Conservation (phyloP, 805 yeast species). For the Ogataea glucozyma region DNA sequence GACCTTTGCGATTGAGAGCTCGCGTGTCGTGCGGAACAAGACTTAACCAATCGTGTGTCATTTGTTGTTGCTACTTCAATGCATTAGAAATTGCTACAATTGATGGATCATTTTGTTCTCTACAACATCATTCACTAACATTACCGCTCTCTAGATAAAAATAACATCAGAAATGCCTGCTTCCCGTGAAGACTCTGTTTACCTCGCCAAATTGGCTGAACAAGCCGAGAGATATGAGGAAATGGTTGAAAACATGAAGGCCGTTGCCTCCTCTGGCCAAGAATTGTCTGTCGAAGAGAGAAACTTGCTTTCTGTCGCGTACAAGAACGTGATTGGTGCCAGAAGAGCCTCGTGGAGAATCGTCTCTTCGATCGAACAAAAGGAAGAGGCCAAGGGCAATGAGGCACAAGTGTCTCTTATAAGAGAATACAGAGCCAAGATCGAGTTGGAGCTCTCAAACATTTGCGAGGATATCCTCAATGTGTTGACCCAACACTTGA, state of each 20-base stretch:
- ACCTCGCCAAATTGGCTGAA: constrained; percentile 97
- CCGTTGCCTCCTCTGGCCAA: constrained; percentile 93
- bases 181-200: constrained; percentile 97
- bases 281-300: constrained; percentile 98
- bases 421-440: constrained; percentile 92
- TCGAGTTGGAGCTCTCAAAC: constrained; percentile 87
- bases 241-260: constrained; percentile 98
- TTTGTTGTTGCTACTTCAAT: too few relatives aligned
- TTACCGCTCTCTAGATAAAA: constrained; percentile 12
- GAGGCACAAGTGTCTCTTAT: constrained; percentile 86
- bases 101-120: not conserved
- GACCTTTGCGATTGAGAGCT: too few relatives aligned
- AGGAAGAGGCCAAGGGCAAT: constrained; percentile 95
- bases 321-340: constrained; percentile 97
- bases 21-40: too few relatives aligned
- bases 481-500: constrained; percentile 85
- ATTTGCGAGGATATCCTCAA: constrained; percentile 92
- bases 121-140: constrained; percentile 11
- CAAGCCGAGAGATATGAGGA: constrained; percentile 99
- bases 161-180: constrained; percentile 54
- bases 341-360: constrained; percentile 99
- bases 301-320: constrained; percentile 94
- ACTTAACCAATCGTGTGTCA: too few relatives aligned
- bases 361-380: constrained; percentile 96
- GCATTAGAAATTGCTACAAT: too few relatives aligned